Evolutionary conservation across 169 alveolate genomes (phyloP).

Genomic region (Plasmodium malariae): DNA sequence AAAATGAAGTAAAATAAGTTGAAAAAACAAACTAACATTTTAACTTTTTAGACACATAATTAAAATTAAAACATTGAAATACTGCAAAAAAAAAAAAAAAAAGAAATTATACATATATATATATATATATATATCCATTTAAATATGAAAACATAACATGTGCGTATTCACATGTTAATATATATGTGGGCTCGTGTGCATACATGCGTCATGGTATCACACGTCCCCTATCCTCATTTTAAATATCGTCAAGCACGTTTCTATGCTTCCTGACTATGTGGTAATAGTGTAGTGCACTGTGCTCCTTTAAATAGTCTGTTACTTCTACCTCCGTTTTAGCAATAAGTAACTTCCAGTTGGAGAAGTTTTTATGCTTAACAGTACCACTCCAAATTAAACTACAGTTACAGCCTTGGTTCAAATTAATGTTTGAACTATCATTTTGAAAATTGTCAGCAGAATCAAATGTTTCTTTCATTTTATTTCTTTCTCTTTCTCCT

Average conservation of each 20-base stretch:
- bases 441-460: conserved; percentile 34
- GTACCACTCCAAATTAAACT: conserved; percentile 86
- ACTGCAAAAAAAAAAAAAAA: neutral
- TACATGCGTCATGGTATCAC: too few relatives aligned
- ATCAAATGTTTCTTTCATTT: conserved; percentile 4
- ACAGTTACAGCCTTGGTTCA: conserved; percentile 81
- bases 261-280: conserved; percentile 61
- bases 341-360: conserved; percentile 82
- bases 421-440: conserved; percentile 15
- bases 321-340: conserved; percentile 70
- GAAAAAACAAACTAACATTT: neutral
- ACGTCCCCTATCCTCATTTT: too few relatives aligned
- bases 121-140: neutral
- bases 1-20: neutral
- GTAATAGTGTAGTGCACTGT: conserved; percentile 62
- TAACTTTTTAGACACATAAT: neutral
- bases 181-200: too few relatives aligned
- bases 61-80: neutral
- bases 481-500: neutral
- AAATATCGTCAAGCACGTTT: conserved; percentile 27
- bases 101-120: neutral
- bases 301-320: conserved; percentile 41
- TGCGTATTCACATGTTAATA: too few relatives aligned
- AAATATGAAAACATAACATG: neutral
- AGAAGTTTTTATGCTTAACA: conserved; percentile 83